Evolutionary conservation across 345 rosid species (phyloP).

Genomic region (Brassica cretica): DNA sequence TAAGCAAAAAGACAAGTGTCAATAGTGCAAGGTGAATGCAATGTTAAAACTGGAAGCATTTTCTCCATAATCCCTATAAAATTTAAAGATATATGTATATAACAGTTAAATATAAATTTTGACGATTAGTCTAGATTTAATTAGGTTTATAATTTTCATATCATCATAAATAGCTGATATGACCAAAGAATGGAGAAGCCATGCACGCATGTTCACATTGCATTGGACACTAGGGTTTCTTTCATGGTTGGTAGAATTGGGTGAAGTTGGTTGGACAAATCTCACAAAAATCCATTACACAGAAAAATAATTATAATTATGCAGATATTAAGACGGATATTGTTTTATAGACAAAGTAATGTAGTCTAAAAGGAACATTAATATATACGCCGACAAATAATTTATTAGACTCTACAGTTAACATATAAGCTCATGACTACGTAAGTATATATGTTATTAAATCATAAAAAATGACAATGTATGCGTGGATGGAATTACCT

Average conservation of each 20-base stretch:
- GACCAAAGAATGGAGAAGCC: constrained; percentile 17
- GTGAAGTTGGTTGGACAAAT: constrained; percentile 91
- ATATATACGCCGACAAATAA: constrained; percentile 44
- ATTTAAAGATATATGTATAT: background rate
- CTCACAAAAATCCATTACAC: constrained; percentile 35
- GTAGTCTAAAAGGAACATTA: constrained; percentile 53
- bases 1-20: constrained; percentile 24
- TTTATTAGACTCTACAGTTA: constrained; percentile 22
- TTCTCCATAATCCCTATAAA: background rate
- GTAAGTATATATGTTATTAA: background rate
- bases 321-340: constrained; percentile 35
- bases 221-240: constrained; percentile 43
- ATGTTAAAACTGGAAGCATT: background rate
- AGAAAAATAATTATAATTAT: constrained; percentile 24
- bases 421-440: background rate
- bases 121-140: background rate
- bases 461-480: background rate
- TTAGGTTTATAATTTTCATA: background rate
- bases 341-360: constrained; percentile 25
- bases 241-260: constrained; percentile 85
- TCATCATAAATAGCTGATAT: background rate
- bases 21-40: background rate
- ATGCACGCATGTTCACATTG: constrained; percentile 43
- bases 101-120: background rate
- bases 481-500: constrained; percentile 17